Base-by-base conservation (phyloP, 192 early-diverging fungal species). In the Backusella mclennaniae region DNA sequence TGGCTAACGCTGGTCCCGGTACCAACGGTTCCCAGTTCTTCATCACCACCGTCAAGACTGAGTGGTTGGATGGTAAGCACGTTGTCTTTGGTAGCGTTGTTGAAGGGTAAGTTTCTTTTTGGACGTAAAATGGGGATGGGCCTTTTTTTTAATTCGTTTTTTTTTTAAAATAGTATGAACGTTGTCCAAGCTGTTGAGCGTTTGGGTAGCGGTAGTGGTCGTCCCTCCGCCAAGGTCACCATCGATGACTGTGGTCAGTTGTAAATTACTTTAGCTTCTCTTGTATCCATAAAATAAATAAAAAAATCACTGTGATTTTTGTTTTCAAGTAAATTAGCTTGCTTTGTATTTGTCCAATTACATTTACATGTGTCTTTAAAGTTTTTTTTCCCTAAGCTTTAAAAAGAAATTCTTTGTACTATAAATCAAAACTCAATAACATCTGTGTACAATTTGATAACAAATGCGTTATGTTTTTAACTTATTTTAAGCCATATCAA, bases 1-100 rank as follows among this genome's bases (percentile, higher is more conserved):
- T 95, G 93, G 95, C 96, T 78, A 96, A 97, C 79, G 87, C 89
- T 76, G 95, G 96, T 15, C 89, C 90, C 19, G 87, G 91, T 80
- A 96, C 95, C 84, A 94, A 95, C 86, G 94, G 93, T 36, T 95
- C 93, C 21, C 95, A 96, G 83, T 96, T 97, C 89, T 96, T 97
- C 85, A 92, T 97, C 79, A 95, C 93, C 72, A 91, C 91, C 26
- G 91, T 90, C 66, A 87, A 90, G 82, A 95, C 93, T 63, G 29
- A 83, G n/a, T 96, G 95, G 94, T 88, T 96, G 71, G 95, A 96
- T 85, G 87, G 89, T 78, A 95, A 94, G 85, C 95, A 96, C 85
- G 92, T 93, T 41, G 95, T 97, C 52, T 90, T 94, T 80, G 91
- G 91, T 42, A n/a, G 23, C 35, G 93, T 93, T 26, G 70, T 82